These are phyloP conservation scores for Epichloe aotearoae DNA, from an alignment of 2,329 filamentous ascomycete species.

Conservation along the genomic window DNA sequence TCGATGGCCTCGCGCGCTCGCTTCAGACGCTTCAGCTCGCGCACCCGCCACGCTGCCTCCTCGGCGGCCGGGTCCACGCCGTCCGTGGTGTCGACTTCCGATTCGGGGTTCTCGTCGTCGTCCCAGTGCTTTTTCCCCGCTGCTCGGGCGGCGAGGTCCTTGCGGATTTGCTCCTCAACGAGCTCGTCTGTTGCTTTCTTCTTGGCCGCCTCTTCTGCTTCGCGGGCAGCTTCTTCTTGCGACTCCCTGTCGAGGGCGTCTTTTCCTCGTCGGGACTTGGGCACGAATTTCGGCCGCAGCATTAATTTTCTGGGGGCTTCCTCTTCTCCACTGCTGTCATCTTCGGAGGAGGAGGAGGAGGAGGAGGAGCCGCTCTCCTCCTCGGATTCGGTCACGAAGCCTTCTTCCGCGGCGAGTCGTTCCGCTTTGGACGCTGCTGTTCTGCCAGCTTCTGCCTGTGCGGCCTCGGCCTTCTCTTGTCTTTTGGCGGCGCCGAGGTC, in stretches of 20 bases:
- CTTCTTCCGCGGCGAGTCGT: conserved; percentile 41
- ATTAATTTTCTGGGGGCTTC: conserved; percentile 35
- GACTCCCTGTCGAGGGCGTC: conserved; percentile 15
- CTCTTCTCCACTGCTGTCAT: conserved; percentile 37
- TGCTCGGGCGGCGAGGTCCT: conserved; percentile 61
- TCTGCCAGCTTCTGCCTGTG: conserved; percentile 32
- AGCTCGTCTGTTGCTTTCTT: conserved; percentile 63
- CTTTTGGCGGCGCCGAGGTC: conserved; percentile 32
- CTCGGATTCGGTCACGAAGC: conserved; percentile 44
- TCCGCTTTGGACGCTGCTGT: conserved; percentile 37
- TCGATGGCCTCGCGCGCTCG: conserved; percentile 78
- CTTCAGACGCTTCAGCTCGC: conserved; percentile 80
- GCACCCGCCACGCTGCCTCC: conserved; percentile 82
- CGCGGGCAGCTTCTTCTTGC: conserved; percentile 21
- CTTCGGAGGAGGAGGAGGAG: conserved; percentile 13
- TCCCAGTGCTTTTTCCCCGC: conserved; percentile 79
- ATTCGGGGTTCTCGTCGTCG: conserved; percentile 54
- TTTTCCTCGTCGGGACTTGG: conserved; percentile 39
- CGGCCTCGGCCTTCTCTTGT: conserved; percentile 22
- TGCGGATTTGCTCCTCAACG: conserved; percentile 78
- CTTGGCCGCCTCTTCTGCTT: conserved; percentile 46
- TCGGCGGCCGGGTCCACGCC: conserved; percentile 78
- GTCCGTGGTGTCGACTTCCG: conserved; percentile 81
- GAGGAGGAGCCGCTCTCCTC: conserved; percentile 17
- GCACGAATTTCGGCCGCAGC: conserved; percentile 51